A percentile compares a stretch with the other conserved stretches of the same genome.
Conservation (phyloP, 2,329 filamentous ascomycete genomes). For the Capronia epimyces region DNA sequence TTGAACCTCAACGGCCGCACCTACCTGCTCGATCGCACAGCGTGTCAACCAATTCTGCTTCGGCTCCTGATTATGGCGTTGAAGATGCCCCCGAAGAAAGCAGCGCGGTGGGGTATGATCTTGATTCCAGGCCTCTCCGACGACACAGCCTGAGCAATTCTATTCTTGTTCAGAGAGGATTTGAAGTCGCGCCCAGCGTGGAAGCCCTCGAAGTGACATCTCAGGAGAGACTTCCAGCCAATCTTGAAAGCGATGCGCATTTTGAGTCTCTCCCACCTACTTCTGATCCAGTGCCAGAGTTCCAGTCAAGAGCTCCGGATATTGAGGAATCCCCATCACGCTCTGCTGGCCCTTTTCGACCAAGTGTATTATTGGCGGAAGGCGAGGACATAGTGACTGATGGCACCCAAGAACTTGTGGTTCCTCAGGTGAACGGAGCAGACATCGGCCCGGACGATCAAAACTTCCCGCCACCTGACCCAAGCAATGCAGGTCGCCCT, state of each 20-base stretch:
- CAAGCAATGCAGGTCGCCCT: slow-evolving; percentile 8
- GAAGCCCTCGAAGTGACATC: background rate
- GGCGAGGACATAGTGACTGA: background rate
- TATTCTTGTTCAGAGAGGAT: slow-evolving; percentile 10
- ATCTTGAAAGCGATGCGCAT: background rate
- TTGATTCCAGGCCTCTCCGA: slow-evolving; percentile 5
- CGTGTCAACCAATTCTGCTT: slow-evolving; percentile 3
- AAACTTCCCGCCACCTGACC: slow-evolving; percentile 11
- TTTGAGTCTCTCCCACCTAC: background rate
- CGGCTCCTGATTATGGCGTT: background rate
- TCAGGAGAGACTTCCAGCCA: background rate
- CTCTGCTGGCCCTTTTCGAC: background rate
- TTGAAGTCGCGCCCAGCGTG: slow-evolving; percentile 2
- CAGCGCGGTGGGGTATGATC: slow-evolving; percentile 4
- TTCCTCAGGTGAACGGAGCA: background rate
- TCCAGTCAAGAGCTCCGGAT: background rate
- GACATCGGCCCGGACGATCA: slow-evolving; percentile 12
- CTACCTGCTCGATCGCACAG: slow-evolving; percentile 20
- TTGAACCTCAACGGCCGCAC: slow-evolving; percentile 11
- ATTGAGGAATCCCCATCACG: background rate
- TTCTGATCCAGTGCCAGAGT: background rate
- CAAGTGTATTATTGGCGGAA: slow-evolving; percentile 1
- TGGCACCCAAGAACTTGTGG: background rate
- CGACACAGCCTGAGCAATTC: slow-evolving; percentile 15
- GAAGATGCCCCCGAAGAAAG: slow-evolving; percentile 7